These are phyloP conservation scores for Fomitiporia mediterranea DNA, from an alignment of 1,284 basidiomycete genomes.

Conservation along the genomic window DNA sequence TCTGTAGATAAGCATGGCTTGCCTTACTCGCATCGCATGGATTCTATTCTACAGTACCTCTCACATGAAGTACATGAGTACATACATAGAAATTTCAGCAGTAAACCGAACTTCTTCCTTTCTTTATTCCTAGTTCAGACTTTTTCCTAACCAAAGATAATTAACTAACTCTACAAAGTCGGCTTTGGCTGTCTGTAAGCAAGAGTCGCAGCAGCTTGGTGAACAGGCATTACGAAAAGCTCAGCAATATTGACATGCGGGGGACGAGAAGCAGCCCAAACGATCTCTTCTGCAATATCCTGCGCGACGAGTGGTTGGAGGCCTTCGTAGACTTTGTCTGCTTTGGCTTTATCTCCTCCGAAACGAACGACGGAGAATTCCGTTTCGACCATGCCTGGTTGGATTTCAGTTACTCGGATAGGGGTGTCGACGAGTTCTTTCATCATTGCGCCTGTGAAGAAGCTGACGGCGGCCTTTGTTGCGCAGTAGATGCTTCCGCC, in stretches of 20 bases:
- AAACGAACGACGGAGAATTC: conserved; percentile 89
- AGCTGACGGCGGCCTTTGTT: conserved; percentile 85
- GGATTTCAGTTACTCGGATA: conserved; percentile 88
- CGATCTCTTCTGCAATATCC: conserved; percentile 96
- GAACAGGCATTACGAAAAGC: conserved; percentile 72
- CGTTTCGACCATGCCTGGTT: conserved; percentile 91
- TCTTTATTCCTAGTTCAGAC: not conserved
- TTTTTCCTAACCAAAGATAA: too few relatives aligned
- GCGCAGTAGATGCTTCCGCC: conserved; percentile 83
- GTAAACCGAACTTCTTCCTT: too few relatives aligned
- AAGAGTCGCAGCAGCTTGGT: conserved; percentile 72
- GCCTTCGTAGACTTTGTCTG: conserved; percentile 88
- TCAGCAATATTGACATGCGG: conserved; percentile 85
- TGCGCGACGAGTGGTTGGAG: conserved; percentile 66
- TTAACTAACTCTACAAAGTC: not conserved
- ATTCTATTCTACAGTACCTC: not conserved
- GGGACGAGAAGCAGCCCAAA: conserved; percentile 88
- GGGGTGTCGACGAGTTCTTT: conserved; percentile 88
- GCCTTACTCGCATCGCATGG: not conserved
- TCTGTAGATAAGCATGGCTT: not conserved
- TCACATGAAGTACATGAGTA: not conserved
- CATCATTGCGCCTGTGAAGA: conserved; percentile 81
- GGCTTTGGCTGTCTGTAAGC: conserved; percentile 33
- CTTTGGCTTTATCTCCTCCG: conserved; percentile 76
- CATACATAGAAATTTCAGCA: too few relatives aligned